Evolutionary conservation across 225 moss, liverwort and hornwort species (phyloP), one percentile per base, ranked within the genome.

Genomic region (Takakia lepidozioides): DNA sequence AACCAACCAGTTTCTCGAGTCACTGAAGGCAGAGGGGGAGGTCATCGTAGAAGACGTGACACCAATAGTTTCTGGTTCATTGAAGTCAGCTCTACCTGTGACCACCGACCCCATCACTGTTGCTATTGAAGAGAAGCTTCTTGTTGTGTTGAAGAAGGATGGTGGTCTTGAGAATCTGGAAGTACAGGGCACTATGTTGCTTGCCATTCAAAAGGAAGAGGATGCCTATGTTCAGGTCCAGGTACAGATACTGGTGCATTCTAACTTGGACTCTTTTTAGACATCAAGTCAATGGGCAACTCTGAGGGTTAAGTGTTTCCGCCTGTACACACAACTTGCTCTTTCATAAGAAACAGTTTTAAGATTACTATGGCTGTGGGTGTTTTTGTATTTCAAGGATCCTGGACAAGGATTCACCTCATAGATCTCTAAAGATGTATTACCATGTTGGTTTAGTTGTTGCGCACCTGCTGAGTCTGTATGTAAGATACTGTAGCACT

Each of bases 141-240:
- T 57, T 43, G 93, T 91, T 20, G 57, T 69, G 29, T 57, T 91
- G 51, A 98, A 91, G 68, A 85, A 76, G 63, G 91, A 91, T 51
- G 98, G 98, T 37, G 98, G 98, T 13, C 69, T 98, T 51, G 98
- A 98, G 58, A 82, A 85, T 60, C 71, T 98, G 47, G 91, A 85
- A 87, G 87, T 98, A 22, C 85, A 83, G 52, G 90, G 95, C 30
- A 84, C 56, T 49, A 87, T 98, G 90, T 84, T 82, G 38, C 63
- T 98, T 60, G 73, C 83, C 38, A 83, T 98, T 32, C 95, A 91
- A 39, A 91, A 76, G 64, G 80, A 82, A 57, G 95, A 98, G 54
- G 95, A 98, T 61, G 91, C 91, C 10, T 70, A 61, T 42, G 65
- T 98, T 40, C 85, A 78, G 19, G 81, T 98, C 38, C 83, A 84